Evolutionary conservation across 805 yeast genomes (phyloP).

Genomic region (Saccharomycopsis selenospora): DNA sequence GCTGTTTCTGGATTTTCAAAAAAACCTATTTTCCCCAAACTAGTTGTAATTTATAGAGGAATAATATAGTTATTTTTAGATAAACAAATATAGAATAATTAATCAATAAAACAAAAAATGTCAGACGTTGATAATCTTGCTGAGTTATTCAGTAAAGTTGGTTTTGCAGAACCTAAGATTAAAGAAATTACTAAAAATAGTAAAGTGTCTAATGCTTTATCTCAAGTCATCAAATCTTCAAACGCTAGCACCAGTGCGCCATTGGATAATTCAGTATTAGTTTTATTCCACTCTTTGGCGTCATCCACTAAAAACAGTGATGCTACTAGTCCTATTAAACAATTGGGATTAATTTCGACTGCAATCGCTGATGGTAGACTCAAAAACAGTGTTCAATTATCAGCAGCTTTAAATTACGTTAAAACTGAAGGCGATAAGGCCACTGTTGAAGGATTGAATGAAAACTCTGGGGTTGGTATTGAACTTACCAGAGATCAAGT

Average conservation of each 20-base stretch:
- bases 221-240: conserved; percentile 40
- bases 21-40: too few species aligned
- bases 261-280: conserved; percentile 52
- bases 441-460: conserved; percentile 45
- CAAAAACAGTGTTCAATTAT: conserved; percentile 63
- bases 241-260: conserved; percentile 34
- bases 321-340: conserved; percentile 31
- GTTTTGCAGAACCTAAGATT: conserved; percentile 66
- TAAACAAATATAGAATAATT: too few species aligned
- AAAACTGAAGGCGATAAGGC: conserved; percentile 42
- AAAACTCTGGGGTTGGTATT: conserved; percentile 76
- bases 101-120: too few species aligned
- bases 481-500: conserved; percentile 63
- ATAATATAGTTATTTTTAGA: too few species aligned
- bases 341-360: conserved; percentile 45
- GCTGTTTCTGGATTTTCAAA: too few species aligned
- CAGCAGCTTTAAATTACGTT: conserved; percentile 72
- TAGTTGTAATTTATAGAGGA: too few species aligned
- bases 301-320: conserved; percentile 55
- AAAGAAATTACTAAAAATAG: conserved; percentile 79
- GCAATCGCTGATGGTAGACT: conserved; percentile 62
- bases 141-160: conserved; percentile 35
- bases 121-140: conserved; percentile 30
- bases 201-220: conserved; percentile 69
- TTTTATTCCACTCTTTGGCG: conserved; percentile 73